Conservation (phyloP, 2,329 filamentous ascomycete species). For the Apiospora rasikravindrae region DNA sequence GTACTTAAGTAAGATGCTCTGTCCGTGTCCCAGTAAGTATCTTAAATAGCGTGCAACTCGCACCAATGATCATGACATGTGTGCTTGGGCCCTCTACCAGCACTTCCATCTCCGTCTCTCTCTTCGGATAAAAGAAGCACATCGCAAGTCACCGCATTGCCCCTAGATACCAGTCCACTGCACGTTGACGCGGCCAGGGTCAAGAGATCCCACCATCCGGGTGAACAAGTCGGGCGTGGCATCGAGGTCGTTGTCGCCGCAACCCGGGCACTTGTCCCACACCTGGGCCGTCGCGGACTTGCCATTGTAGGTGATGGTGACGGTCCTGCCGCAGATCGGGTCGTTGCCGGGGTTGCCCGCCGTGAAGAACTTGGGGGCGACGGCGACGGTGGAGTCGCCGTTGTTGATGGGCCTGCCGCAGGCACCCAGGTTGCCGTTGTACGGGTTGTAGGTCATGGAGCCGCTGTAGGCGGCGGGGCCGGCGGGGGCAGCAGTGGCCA, state of each 20-base stretch:
- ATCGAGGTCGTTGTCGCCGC: constrained; percentile 35
- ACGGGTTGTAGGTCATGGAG: background rate
- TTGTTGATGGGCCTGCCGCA: background rate
- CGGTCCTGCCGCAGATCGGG: constrained; percentile 22
- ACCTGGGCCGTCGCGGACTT: constrained; percentile 31
- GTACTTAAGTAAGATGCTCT: background rate
- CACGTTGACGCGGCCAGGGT: background rate
- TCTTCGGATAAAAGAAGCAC: background rate
- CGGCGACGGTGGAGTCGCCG: constrained; percentile 21
- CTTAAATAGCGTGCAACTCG: background rate
- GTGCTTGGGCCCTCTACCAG: background rate
- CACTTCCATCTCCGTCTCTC: background rate
- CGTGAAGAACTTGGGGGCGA: constrained; percentile 10
- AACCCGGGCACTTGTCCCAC: constrained; percentile 38
- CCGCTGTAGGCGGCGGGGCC: background rate
- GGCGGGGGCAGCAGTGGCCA: background rate
- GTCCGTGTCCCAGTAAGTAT: background rate
- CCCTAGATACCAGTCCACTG: background rate
- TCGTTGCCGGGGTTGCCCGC: constrained; percentile 26
- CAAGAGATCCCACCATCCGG: constrained; percentile 24
- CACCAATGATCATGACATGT: background rate
- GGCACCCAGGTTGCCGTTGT: background rate
- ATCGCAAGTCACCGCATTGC: background rate
- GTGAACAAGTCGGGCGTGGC: constrained; percentile 38
- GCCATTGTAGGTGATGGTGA: constrained; percentile 28